A percentile compares a stretch with the other conserved stretches of the same genome.
phyloP scores from a whole-genome alignment of 495 filamentous ascomycete species.

The Daldinia childiae region DNA sequence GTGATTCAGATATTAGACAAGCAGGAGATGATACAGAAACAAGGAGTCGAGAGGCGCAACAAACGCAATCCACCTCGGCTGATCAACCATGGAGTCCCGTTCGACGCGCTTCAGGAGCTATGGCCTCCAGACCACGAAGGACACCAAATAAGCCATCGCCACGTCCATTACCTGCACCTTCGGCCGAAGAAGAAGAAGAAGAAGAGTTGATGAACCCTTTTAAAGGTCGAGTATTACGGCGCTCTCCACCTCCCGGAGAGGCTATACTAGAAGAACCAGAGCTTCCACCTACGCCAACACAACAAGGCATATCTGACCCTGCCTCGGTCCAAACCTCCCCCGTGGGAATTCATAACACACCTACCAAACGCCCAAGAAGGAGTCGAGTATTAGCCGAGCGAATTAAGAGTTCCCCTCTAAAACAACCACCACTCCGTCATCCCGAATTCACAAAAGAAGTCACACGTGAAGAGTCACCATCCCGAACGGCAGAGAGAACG shows the following conservation, averaged over 20 bases:
- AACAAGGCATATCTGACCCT: conserved; percentile 65
- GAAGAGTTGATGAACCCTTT: conserved; percentile 56
- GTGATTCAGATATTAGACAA: not conserved
- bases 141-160: conserved; percentile 49
- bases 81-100: conserved; percentile 30
- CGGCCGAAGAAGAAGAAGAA: conserved; percentile 48
- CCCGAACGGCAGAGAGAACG: conserved; percentile 6
- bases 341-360: conserved; percentile 63
- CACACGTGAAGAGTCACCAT: conserved; percentile 21
- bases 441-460: conserved; percentile 1
- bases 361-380: conserved; percentile 55
- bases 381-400: conserved; percentile 51
- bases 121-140: conserved; percentile 41
- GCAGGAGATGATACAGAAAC: conserved; percentile 13
- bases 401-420: conserved; percentile 57
- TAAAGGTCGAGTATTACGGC: conserved; percentile 45
- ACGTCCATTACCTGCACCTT: conserved; percentile 53
- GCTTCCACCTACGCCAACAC: conserved; percentile 74
- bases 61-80: conserved; percentile 8
- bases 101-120: conserved; percentile 31
- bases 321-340: conserved; percentile 60
- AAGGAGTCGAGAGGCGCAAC: conserved; percentile 4
- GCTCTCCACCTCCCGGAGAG: conserved; percentile 52
- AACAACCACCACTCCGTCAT: conserved; percentile 51
- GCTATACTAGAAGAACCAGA: conserved; percentile 65